Evolutionary conservation across 768 basidiomycete genomes (phyloP), one percentile per base, ranked within the genome.

Genomic region (Tricholoma furcatifolium): DNA sequence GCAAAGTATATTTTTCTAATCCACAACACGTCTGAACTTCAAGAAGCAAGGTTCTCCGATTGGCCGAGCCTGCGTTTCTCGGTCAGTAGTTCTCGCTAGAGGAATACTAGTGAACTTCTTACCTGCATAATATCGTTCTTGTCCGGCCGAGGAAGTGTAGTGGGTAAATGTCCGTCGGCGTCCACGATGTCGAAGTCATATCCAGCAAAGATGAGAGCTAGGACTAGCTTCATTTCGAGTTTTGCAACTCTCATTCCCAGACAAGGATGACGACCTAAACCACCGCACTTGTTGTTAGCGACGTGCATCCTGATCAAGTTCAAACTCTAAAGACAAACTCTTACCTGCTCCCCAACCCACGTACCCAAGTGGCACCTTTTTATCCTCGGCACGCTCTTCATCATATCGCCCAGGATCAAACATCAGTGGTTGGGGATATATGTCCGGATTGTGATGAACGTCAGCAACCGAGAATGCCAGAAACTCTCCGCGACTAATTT

Each of bases 271-370:
- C 72, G 69, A 30, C 73, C 70, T 69, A n/a, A n/a, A 41, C n/a
- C n/a, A n/a, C n/a, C n/a, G 2, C 9, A n/a, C n/a, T 3, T 21
- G 5, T 6, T 10, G 18, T 18, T 4, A 10, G 34, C 14, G 6
- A n/a, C n/a, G 27, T 36, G 2, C n/a, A 41, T 18, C 17, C 30
- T 17, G 7, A n/a, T 14, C 24, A 7, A 39, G 18, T 18, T 14
- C 42, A 4, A 4, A 14, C 15, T 15, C 18, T 15, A 15, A 24
- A 27, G 14, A n/a, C n/a, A n/a, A n/a, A n/a, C n/a, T n/a, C 64
- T 51, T 47, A 71, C 74, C 74, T 17, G 63, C 70, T 36, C 74
- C 74, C 73, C 72, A 75, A 4, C 67, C 75, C 2, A 75, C 39
- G 54, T 61, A 76, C 5, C 62, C 62, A 47, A 67, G 67, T 0